Conservation (phyloP, 2,329 filamentous ascomycete genomes). For the Aspergillus proliferans region DNA sequence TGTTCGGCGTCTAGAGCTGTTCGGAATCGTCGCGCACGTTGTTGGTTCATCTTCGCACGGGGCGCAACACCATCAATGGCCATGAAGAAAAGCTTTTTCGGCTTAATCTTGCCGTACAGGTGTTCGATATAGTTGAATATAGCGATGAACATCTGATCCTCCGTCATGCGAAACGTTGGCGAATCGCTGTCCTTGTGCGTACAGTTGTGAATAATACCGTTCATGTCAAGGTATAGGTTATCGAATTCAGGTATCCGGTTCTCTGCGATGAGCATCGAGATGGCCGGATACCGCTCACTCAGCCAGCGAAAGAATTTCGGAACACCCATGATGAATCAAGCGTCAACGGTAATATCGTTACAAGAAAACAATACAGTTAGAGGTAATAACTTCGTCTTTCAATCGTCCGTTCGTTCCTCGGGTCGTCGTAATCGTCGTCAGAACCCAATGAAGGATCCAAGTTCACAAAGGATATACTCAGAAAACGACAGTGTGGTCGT, state of each 20-base stretch:
- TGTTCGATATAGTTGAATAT: slow-evolving; percentile 99
- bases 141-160: slow-evolving; percentile 99
- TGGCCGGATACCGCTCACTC: slow-evolving; percentile 96
- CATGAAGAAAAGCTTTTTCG: slow-evolving; percentile 98
- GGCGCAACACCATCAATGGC: slow-evolving; percentile 96
- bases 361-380: neutral
- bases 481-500: slow-evolving; percentile 8
- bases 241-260: slow-evolving; percentile 99
- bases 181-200: slow-evolving; percentile 95
- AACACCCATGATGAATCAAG: slow-evolving; percentile 55
- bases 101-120: slow-evolving; percentile 96
- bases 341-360: slow-evolving; percentile 2
- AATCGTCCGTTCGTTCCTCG: slow-evolving; percentile 7
- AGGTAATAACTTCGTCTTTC: neutral
- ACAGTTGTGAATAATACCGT: slow-evolving; percentile 99
- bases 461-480: slow-evolving; percentile 12
- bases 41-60: slow-evolving; percentile 99
- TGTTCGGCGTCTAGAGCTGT: slow-evolving; percentile 87
- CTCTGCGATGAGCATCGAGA: slow-evolving; percentile 96
- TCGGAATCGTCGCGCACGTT: slow-evolving; percentile 88
- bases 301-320: slow-evolving; percentile 97
- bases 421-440: slow-evolving; percentile 16
- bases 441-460: slow-evolving; percentile 14
- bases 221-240: slow-evolving; percentile 85
- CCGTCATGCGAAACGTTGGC: slow-evolving; percentile 83